Evolutionary conservation across 2,329 filamentous ascomycete genomes (phyloP), one percentile per base, ranked within the genome.

Genomic region (Aspergillus nomiae): DNA sequence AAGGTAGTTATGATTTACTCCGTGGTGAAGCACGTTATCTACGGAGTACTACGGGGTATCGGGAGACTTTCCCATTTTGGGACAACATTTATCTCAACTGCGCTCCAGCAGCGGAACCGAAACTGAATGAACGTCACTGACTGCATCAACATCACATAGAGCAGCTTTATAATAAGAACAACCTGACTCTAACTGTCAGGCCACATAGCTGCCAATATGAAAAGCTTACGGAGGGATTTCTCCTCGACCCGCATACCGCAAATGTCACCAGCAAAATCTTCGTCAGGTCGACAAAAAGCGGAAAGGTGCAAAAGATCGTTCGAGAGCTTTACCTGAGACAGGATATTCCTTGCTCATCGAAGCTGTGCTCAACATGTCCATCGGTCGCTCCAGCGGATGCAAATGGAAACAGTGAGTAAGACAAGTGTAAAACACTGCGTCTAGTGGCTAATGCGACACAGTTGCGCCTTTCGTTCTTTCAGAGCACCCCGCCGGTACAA

Each of bases 241-340:
- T 71, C 81, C 56, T 79, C 19, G 85, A 87, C 65, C 81, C 83
- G 6, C 79, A 82, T 61, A 85, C 89, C 34, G 84, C 89, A 54
- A 96, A 91, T 74, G 90, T 98, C 68, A 94, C 93, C 36, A 97
- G 91, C 86, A 99, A 98, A 82, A 89, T 96, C 72, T 99, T 96
- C 76, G 92, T 99, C 67, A 88, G 95, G 64, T 97, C 95, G 30
- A 96, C 94, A 55, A 94, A 92, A 80, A 95, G 89, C 78, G 95
- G 95, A 79, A 97, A 97, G 82, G 94, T 98, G 64, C 95, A 98
- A 79, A 99, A 99, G 85, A 96, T 99, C 74, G 95, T 99, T 69
- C 89, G 94, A 73, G 95, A 99, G 83, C 86, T 98, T 67, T 99
- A 99, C 80, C 85, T 99, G 65, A 89, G 95, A 78, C 92, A 94